These are phyloP conservation scores for Akanthomyces lecanii DNA, from an alignment of 2,329 filamentous ascomycete genomes.

Conservation along the genomic window DNA sequence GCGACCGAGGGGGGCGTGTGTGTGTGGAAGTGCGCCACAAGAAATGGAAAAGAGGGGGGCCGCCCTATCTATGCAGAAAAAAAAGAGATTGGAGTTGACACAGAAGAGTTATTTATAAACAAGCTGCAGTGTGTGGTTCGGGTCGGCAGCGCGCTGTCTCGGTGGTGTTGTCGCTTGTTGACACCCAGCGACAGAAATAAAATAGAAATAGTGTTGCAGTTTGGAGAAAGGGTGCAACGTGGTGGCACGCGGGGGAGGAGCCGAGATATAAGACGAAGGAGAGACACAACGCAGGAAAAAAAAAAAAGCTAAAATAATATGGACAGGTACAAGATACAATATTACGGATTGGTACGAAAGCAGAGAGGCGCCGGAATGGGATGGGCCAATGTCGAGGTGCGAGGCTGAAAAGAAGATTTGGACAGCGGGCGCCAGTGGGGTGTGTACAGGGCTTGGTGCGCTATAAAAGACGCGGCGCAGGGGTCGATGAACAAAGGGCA, in stretches of 20 bases:
- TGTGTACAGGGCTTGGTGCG: neutral
- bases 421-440: neutral
- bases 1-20: slow-evolving; percentile 4
- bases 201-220: neutral
- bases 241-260: slow-evolving; percentile 6
- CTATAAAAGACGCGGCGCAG: neutral
- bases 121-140: neutral
- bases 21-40: neutral
- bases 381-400: neutral
- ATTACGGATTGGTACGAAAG: neutral
- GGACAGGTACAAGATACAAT: neutral
- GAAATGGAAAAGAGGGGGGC: neutral
- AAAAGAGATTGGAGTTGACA: neutral
- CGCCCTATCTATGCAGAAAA: neutral
- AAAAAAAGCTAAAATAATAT: neutral
- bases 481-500: neutral
- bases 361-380: neutral
- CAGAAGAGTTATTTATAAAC: neutral
- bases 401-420: slow-evolving; percentile 3
- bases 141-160: neutral
- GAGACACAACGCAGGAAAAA: neutral
- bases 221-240: neutral
- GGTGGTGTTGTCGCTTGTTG: neutral
- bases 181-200: neutral
- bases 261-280: slow-evolving; percentile 4